These are phyloP conservation scores for Plectosphaerella plurivora DNA, from an alignment of 2,329 filamentous ascomycete species.

Conservation along the genomic window DNA sequence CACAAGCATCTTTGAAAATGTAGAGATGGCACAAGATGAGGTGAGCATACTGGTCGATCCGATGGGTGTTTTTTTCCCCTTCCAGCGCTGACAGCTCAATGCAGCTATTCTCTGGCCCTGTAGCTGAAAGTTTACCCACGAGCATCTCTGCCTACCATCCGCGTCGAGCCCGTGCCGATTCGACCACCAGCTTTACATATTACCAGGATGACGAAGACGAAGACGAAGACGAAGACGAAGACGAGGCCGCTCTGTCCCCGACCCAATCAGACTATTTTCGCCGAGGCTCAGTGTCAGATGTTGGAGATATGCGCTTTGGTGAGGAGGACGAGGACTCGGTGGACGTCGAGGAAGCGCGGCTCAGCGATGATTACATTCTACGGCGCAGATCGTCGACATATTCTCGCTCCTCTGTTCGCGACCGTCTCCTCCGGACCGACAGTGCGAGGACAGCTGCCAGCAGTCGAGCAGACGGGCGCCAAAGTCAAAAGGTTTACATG, in stretches of 20 bases:
- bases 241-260: not conserved
- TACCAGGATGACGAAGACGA: constrained; percentile 56
- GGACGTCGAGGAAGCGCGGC: constrained; percentile 33
- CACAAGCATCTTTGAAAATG: constrained; percentile 82
- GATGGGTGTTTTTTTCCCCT: not conserved
- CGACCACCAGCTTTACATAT: constrained; percentile 83
- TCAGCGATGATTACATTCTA: constrained; percentile 42
- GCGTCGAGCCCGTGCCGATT: constrained; percentile 75
- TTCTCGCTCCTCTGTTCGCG: constrained; percentile 48
- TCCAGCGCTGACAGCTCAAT: not conserved
- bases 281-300: constrained; percentile 26
- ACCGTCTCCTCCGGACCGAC: constrained; percentile 65
- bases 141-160: constrained; percentile 90
- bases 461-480: constrained; percentile 56
- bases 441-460: constrained; percentile 68
- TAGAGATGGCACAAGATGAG: constrained; percentile 99
- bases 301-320: constrained; percentile 33
- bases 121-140: constrained; percentile 93
- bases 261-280: constrained; percentile 18
- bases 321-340: constrained; percentile 32
- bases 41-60: constrained; percentile 34
- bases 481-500: constrained; percentile 90
- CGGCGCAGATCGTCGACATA: constrained; percentile 58
- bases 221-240: constrained; percentile 24
- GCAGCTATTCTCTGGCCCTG: constrained; percentile 80